Evolutionary conservation across 1,139 yeast genomes (phyloP).

Genomic region (Geotrichum aggregatum): DNA sequence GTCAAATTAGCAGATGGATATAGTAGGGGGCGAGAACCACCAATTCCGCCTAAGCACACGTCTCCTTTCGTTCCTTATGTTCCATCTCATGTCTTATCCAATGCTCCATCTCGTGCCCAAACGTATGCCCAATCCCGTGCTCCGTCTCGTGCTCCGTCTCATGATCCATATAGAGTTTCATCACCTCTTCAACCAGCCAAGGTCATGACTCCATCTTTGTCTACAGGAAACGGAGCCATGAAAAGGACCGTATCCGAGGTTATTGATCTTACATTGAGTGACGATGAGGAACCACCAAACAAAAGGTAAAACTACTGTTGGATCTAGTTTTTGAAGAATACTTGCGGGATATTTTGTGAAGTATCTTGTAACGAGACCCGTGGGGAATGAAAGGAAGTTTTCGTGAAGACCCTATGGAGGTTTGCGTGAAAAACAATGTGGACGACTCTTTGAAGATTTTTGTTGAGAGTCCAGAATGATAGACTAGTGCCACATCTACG

Average conservation of each 20-base stretch:
- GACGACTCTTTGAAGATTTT: no score
- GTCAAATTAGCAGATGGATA: not conserved
- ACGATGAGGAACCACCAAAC: slow-evolving; percentile 25
- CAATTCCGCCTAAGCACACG: not conserved
- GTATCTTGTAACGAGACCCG: no score
- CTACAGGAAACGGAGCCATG: slow-evolving; percentile 4
- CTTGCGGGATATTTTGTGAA: no score
- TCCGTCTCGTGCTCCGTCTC: not conserved
- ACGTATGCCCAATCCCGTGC: not conserved
- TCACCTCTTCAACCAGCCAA: not conserved
- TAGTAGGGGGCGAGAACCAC: not conserved
- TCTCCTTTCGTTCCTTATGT: not conserved
- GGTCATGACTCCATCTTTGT: not conserved
- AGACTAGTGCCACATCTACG: no score
- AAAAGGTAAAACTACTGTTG: not conserved
- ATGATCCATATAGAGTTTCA: not conserved
- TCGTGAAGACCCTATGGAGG: no score
- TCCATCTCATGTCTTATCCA: not conserved
- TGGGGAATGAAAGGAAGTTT: no score
- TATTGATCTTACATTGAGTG: slow-evolving; percentile 29
- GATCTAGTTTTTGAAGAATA: no score
- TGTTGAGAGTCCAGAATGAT: no score
- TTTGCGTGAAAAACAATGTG: no score
- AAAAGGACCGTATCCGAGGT: slow-evolving; percentile 21
- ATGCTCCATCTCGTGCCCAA: not conserved